These are phyloP conservation scores for Arthrobotrys entomopaga DNA, from an alignment of 2,329 filamentous ascomycete species.

Conservation along the genomic window DNA sequence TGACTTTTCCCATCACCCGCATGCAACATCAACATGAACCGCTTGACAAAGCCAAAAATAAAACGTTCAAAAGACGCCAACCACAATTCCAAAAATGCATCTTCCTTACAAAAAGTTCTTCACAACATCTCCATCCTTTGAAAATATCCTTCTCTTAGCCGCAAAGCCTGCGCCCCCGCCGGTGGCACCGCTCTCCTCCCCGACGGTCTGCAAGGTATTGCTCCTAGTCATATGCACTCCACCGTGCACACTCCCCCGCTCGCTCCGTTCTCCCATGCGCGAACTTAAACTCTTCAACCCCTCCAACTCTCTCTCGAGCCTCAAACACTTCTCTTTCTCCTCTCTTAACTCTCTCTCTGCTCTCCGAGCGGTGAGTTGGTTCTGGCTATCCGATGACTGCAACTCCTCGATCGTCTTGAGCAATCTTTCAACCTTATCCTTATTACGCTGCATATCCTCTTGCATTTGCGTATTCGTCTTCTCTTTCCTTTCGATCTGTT, in stretches of 20 bases:
- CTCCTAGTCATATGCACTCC: slow-evolving; percentile 54
- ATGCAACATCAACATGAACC: slow-evolving; percentile 3
- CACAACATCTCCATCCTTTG: slow-evolving; percentile 61
- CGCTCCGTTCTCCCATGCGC: slow-evolving; percentile 36
- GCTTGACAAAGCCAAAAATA: slow-evolving; percentile 7
- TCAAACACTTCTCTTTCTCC: slow-evolving; percentile 81
- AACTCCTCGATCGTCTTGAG: slow-evolving; percentile 93
- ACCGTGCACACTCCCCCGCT: slow-evolving; percentile 27
- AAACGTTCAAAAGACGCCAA: slow-evolving; percentile 8
- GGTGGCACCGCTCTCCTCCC: slow-evolving; percentile 61
- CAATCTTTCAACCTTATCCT: slow-evolving; percentile 90
- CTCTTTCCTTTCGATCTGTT: slow-evolving; percentile 90
- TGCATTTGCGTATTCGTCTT: slow-evolving; percentile 82
- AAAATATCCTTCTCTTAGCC: slow-evolving; percentile 58
- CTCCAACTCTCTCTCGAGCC: slow-evolving; percentile 88
- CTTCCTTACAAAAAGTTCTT: slow-evolving; percentile 62
- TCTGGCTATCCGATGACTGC: slow-evolving; percentile 83
- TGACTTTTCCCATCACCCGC: slow-evolving; percentile 3
- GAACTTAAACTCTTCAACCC: slow-evolving; percentile 77
- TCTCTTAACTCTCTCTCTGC: slow-evolving; percentile 90
- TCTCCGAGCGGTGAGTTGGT: slow-evolving; percentile 81
- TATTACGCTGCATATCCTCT: slow-evolving; percentile 84
- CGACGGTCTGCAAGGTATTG: slow-evolving; percentile 60
- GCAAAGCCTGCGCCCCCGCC: slow-evolving; percentile 35
- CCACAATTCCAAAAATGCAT: slow-evolving; percentile 6